Base-by-base conservation (phyloP, 352 stramenopile genomes). In the Globisporangium takayamanum region DNA sequence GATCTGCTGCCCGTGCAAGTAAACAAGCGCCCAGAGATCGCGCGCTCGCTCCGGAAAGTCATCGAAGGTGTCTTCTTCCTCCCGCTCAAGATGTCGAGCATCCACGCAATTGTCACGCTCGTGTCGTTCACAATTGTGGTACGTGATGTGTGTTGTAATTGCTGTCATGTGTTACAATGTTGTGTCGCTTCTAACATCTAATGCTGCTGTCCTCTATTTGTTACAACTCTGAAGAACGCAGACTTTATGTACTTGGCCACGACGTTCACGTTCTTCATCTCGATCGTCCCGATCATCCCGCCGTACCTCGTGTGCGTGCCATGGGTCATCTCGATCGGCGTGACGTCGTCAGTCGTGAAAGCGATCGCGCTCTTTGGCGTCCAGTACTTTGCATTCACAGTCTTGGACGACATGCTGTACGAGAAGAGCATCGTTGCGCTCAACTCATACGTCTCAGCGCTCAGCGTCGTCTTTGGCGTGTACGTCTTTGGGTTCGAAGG, bases 401-500 rank as follows among this genome's bases (percentile, higher is more conserved):
- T 92, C 39, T 67, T 95, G 47, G 85, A 95, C 57, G 83, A 93
- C 60, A 91, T 93, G 80, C 70, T 95, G 0, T 95, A 95, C 61
- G 82, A 95, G 70, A 93, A 93, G 63, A 93, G 78, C 55, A 89
- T 95, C 22, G 76, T 91, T 15, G 73, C 84, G 10, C 63, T 95
- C 20, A 95, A 95, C 57, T 82, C 85, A 51, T 95, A 95, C 50
- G 83, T 95, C 5, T 93, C 85, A 0, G 85, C 83, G 26, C 67
- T 95, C 22, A 95, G 85, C 63, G 83, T 92, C 5, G 85, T 93
- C 4, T 92, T 95, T 48, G 85, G 85, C 1, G 81, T 92, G 8
- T 95, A 93, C 46, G 85, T 93, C 5, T 95, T 95, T 60, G 85
- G 85, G 16, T 84, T 93, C 63, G 85, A 95, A 77, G 84, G 84